These are phyloP conservation scores for Plasmodium cynomolgi DNA, from an alignment of 169 alveolate species.

Conservation along the genomic window DNA sequence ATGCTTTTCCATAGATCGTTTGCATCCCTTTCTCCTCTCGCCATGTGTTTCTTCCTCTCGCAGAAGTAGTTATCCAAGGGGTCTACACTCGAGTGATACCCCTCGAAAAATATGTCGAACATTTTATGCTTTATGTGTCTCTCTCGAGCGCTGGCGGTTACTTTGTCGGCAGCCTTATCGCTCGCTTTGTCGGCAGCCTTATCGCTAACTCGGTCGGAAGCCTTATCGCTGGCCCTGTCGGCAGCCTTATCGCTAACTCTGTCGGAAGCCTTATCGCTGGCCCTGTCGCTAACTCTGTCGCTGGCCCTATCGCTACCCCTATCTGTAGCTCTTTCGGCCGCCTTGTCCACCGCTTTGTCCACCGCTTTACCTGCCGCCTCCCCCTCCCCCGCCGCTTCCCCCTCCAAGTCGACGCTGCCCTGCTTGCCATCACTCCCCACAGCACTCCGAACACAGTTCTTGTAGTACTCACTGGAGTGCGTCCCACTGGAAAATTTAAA, in stretches of 20 bases:
- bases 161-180: not conserved
- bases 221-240: not conserved
- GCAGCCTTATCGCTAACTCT: not conserved
- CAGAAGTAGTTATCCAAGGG: slow-evolving; percentile 24
- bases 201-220: not conserved
- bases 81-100: slow-evolving; percentile 30
- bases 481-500: slow-evolving; percentile 30
- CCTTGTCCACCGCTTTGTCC: not conserved
- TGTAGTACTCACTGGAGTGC: not conserved
- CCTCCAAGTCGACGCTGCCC: not conserved
- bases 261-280: not conserved
- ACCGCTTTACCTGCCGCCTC: not conserved
- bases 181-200: not conserved
- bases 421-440: not conserved
- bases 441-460: not conserved
- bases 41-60: not conserved
- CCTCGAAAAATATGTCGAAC: slow-evolving; percentile 37
- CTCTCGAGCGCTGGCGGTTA: not conserved
- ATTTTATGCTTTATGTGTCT: not conserved
- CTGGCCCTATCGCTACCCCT: not conserved
- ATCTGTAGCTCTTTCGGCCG: not conserved
- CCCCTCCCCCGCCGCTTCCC: not conserved
- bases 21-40: not conserved
- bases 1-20: slow-evolving; percentile 7
- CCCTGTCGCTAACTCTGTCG: not conserved